phyloP scores from a whole-genome alignment of 2,329 filamentous ascomycete genomes.

The Fusarium sp. region DNA sequence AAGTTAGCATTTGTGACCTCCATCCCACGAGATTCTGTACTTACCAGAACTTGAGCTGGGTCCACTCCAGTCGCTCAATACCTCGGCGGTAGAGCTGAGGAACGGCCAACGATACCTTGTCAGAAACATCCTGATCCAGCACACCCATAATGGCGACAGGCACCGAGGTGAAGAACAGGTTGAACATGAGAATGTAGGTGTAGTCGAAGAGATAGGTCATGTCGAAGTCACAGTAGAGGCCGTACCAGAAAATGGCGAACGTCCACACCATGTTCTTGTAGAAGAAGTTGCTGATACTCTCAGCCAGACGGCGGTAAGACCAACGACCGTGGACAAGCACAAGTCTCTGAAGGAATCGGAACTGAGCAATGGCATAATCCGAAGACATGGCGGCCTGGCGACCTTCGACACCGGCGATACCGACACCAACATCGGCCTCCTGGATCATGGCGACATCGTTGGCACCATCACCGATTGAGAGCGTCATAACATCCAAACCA shows the following conservation, averaged over 20 bases:
- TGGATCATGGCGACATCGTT: conserved; percentile 99
- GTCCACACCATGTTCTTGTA: conserved; percentile 99
- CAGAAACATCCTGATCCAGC: conserved; percentile 95
- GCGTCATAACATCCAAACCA: conserved; percentile 94
- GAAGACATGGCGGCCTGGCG: conserved; percentile 96
- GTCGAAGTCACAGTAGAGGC: conserved; percentile 95
- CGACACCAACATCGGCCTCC: conserved; percentile 95
- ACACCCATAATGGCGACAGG: conserved; percentile 97
- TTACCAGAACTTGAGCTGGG: conserved; percentile 95
- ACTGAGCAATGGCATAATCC: conserved; percentile 95
- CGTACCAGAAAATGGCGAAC: conserved; percentile 96
- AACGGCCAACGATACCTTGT: conserved; percentile 92
- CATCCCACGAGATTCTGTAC: conserved; percentile 44
- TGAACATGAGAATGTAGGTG: conserved; percentile 96
- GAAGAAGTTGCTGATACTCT: conserved; percentile 98
- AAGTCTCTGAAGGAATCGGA: conserved; percentile 86
- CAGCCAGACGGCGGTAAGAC: conserved; percentile 94
- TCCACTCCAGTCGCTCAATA: conserved; percentile 97
- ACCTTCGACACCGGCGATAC: conserved; percentile 93
- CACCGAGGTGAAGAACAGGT: conserved; percentile 94
- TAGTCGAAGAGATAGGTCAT: conserved; percentile 98
- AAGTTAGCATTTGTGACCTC: conserved; percentile 14
- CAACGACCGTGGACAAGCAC: conserved; percentile 92
- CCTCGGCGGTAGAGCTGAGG: conserved; percentile 95
- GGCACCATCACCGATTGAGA: conserved; percentile 92